Percentiles rank a stretch among this genome's conserved stretches.
Conservation (phyloP, 768 basidiomycete genomes). For the Rhodotorula kratochvilovae region DNA sequence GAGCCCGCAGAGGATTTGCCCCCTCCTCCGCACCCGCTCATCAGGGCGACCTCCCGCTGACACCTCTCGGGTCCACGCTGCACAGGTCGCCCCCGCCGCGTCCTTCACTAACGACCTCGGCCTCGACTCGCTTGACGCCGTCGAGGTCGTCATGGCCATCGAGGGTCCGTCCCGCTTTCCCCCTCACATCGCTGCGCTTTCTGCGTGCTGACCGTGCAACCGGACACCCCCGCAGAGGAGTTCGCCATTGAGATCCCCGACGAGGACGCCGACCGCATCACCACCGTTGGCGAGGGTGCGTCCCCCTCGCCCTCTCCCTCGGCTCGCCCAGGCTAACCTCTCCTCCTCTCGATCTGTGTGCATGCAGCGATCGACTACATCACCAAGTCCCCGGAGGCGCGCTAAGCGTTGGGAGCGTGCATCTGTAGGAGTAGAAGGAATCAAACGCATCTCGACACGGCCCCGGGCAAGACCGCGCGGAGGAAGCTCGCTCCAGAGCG, state of each 20-base stretch:
- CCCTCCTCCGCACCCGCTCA: background rate
- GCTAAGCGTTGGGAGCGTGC: slow-evolving; percentile 32
- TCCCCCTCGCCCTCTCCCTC: slow-evolving; percentile 34
- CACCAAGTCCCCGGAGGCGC: slow-evolving; percentile 84
- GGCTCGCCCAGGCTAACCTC: slow-evolving; percentile 11
- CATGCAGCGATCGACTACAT: slow-evolving; percentile 85
- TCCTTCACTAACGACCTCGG: slow-evolving; percentile 78
- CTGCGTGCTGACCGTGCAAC: too few species aligned
- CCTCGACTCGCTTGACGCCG: slow-evolving; percentile 90
- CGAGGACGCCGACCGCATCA: slow-evolving; percentile 88
- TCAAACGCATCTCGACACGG: background rate
- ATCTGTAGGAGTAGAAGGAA: background rate
- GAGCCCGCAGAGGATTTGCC: background rate
- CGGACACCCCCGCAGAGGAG: slow-evolving; percentile 57
- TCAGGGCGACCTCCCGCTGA: background rate
- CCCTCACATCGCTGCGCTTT: background rate
- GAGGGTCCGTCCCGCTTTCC: slow-evolving; percentile 64
- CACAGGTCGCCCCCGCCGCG: slow-evolving; percentile 62
- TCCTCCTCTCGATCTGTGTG: background rate
- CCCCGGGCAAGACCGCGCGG: too few species aligned
- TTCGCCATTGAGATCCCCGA: slow-evolving; percentile 98
- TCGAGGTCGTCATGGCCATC: slow-evolving; percentile 98
- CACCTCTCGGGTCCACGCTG: background rate
- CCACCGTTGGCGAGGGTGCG: slow-evolving; percentile 83
- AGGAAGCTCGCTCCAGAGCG: too few species aligned